phyloP scores from a whole-genome alignment of 192 early-diverging fungal species.

The Gaertneriomyces sp. region DNA sequence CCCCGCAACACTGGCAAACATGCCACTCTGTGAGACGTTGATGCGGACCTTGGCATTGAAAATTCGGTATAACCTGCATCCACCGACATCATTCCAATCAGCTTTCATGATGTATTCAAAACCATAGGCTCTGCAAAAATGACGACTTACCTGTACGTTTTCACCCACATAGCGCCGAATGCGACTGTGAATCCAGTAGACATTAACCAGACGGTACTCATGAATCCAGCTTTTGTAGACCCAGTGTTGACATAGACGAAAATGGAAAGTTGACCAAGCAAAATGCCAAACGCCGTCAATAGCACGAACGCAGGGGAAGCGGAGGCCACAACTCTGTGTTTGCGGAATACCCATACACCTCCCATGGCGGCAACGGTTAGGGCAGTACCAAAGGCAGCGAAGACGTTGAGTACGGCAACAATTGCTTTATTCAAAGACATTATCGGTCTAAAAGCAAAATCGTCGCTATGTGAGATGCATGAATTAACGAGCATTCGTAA shows the following conservation, averaged over 20 bases:
- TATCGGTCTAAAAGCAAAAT: background rate
- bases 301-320: slow-evolving; percentile 6
- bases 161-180: slow-evolving; percentile 19
- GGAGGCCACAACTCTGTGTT: slow-evolving; percentile 9
- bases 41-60: slow-evolving; percentile 15
- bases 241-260: slow-evolving; percentile 17
- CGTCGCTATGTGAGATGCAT: background rate
- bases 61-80: slow-evolving; percentile 10
- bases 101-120: too few species aligned
- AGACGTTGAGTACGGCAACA: slow-evolving; percentile 8
- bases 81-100: too few species aligned
- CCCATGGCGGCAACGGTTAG: slow-evolving; percentile 10
- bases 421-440: slow-evolving; percentile 3
- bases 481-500: too few species aligned
- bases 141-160: slow-evolving; percentile 6
- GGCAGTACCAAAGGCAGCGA: background rate
- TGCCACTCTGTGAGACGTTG: background rate
- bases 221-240: slow-evolving; percentile 8
- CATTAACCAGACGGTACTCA: slow-evolving; percentile 17
- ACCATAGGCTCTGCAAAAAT: background rate
- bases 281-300: slow-evolving; percentile 7
- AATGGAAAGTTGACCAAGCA: slow-evolving; percentile 8
- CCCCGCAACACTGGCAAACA: background rate
- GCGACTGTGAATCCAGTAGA: slow-evolving; percentile 11
- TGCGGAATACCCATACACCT: slow-evolving; percentile 3